Evolutionary conservation across 164 flowering plant species (phyloP).

Genomic region (Houttuynia cordata): DNA sequence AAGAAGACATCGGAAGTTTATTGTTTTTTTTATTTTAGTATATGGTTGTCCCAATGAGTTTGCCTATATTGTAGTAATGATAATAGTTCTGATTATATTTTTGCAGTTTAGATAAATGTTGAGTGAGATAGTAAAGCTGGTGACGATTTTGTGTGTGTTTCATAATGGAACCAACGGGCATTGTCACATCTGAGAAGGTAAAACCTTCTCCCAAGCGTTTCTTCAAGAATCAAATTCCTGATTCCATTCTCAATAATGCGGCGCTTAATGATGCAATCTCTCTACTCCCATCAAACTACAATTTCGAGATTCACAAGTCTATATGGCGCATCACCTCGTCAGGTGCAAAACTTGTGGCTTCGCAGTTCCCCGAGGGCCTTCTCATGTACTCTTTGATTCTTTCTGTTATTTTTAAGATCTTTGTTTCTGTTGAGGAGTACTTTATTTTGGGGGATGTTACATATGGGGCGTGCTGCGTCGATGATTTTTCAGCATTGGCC

Average conservation of each 20-base stretch:
- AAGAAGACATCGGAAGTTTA: too few species aligned
- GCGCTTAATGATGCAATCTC: slow-evolving; percentile 44
- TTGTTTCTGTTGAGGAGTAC: slow-evolving; percentile 48
- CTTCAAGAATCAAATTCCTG: slow-evolving; percentile 73
- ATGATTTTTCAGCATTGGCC: slow-evolving; percentile 70
- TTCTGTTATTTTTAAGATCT: slow-evolving; percentile 69
- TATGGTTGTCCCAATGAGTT: too few species aligned
- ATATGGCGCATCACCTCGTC: slow-evolving; percentile 60
- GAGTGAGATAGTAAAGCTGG: too few species aligned
- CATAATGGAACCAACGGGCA: neutral
- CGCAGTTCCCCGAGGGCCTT: slow-evolving; percentile 95
- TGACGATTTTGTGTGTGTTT: too few species aligned
- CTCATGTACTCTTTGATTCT: slow-evolving; percentile 80
- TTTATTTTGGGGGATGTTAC: slow-evolving; percentile 91
- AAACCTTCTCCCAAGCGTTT: slow-evolving; percentile 61
- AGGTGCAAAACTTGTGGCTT: slow-evolving; percentile 65
- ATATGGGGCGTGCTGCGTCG: slow-evolving; percentile 95
- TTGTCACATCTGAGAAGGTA: slow-evolving; percentile 6
- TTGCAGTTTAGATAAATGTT: too few species aligned
- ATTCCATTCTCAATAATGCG: slow-evolving; percentile 54
- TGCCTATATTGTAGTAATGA: too few species aligned
- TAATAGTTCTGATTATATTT: too few species aligned
- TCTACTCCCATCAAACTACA: too few species aligned
- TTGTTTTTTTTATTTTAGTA: too few species aligned
- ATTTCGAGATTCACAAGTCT: slow-evolving; percentile 85